Percentiles rank a stretch among this genome's conserved stretches.
phyloP scores from a whole-genome alignment of 208 protist species.

The Crithidia acanthocephali region DNA sequence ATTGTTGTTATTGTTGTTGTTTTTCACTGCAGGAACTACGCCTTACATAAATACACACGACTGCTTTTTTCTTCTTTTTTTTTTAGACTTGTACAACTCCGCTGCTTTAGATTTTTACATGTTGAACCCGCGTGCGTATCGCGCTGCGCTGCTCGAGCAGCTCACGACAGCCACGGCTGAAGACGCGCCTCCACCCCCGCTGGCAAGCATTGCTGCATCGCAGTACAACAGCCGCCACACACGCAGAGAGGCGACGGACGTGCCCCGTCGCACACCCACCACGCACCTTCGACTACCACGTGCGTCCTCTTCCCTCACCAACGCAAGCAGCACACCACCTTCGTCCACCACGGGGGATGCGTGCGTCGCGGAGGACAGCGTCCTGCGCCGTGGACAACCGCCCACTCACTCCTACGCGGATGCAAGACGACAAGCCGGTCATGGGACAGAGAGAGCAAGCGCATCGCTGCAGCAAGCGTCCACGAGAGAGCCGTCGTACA shows the following conservation, averaged over 20 bases:
- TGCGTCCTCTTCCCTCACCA: background rate
- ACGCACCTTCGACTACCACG: background rate
- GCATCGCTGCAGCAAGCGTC: background rate
- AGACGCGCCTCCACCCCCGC: background rate
- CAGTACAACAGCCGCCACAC: background rate
- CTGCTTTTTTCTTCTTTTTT: background rate
- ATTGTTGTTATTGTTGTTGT: too few species aligned
- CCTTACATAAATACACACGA: too few species aligned
- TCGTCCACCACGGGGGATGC: background rate
- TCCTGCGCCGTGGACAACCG: background rate
- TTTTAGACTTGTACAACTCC: background rate
- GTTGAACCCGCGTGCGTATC: slow-evolving; percentile 40
- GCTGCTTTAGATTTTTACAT: slow-evolving; percentile 4
- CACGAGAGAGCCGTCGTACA: background rate
- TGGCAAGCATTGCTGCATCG: background rate
- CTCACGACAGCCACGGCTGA: slow-evolving; percentile 26
- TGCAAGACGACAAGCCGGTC: background rate
- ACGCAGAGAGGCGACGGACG: too few species aligned
- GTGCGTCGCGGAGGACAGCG: slow-evolving; percentile 12
- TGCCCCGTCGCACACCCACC: background rate
- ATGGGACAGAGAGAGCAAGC: background rate
- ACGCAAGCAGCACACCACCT: background rate
- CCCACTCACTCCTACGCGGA: background rate
- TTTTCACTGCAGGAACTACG: too few species aligned
- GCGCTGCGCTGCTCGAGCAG: slow-evolving; percentile 48